These are phyloP conservation scores for Zopfochytrium polystomum DNA, from an alignment of 371 early-diverging fungal species.

Conservation along the genomic window DNA sequence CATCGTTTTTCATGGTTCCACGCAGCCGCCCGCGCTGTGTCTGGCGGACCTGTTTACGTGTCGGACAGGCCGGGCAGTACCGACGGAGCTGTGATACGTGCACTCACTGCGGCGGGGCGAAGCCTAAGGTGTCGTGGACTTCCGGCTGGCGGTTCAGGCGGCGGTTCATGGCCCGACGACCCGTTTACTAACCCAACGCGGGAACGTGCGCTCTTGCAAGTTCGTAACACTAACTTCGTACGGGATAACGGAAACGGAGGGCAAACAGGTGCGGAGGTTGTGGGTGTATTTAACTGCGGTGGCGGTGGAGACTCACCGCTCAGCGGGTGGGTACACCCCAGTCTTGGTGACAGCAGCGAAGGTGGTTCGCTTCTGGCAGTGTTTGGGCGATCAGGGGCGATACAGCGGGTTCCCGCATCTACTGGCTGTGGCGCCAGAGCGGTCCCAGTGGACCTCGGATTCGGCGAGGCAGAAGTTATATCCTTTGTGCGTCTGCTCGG, in stretches of 20 bases:
- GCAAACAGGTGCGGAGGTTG: slow-evolving; percentile 1
- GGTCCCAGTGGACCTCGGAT: not conserved
- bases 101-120: slow-evolving; percentile 1
- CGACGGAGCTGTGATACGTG: slow-evolving; percentile 23
- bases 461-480: not conserved
- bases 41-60: slow-evolving; percentile 49
- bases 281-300: slow-evolving; percentile 9
- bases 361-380: not conserved
- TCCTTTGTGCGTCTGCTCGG: not conserved
- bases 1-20: slow-evolving; percentile 48
- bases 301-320: not conserved
- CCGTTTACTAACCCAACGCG: not conserved
- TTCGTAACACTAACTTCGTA: not conserved
- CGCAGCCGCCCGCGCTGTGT: slow-evolving; percentile 48
- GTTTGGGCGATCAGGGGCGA: not conserved
- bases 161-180: not conserved
- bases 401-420: not conserved
- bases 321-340: not conserved
- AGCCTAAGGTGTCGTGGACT: not conserved
- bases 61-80: slow-evolving; percentile 40
- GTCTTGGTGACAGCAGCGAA: not conserved
- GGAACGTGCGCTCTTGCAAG: not conserved
- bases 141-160: not conserved
- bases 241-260: not conserved
- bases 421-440: not conserved